These are phyloP conservation scores for Suillus alpinus DNA, from an alignment of 768 basidiomycete species.

Conservation along the genomic window DNA sequence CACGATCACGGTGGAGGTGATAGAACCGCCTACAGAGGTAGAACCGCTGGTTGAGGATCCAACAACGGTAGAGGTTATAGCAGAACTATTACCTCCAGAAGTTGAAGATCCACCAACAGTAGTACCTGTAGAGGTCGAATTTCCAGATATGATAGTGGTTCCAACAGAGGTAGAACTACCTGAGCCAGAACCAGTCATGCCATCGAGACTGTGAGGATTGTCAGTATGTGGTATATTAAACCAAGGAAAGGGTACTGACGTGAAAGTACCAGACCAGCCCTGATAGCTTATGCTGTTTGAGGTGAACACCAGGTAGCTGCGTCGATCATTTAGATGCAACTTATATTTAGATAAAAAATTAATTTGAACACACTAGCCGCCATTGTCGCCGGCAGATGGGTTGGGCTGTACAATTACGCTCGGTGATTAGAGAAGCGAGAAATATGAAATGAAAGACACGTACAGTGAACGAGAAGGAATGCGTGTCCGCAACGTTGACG, in stretches of 20 bases:
- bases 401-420: constrained; percentile 41
- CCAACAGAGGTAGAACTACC: constrained; percentile 19
- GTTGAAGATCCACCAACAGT: not conserved
- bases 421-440: not conserved
- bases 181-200: constrained; percentile 41
- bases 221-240: constrained; percentile 1
- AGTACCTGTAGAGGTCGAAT: constrained; percentile 3
- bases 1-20: not conserved
- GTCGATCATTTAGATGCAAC: constrained; percentile 5
- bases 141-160: constrained; percentile 4
- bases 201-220: constrained; percentile 40
- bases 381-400: constrained; percentile 52
- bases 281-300: constrained; percentile 35
- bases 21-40: constrained; percentile 1
- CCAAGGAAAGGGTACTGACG: constrained; percentile 33
- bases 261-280: constrained; percentile 55
- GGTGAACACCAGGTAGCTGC: constrained; percentile 62
- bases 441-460: constrained; percentile 11
- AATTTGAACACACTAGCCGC: constrained; percentile 48
- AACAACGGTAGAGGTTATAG: accelerated
- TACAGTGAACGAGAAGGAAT: constrained; percentile 58
- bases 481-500: constrained; percentile 47
- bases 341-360: not conserved
- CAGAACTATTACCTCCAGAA: not conserved
- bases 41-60: constrained; percentile 16